Evolutionary conservation across 2,329 filamentous ascomycete species (phyloP), one percentile per base, ranked within the genome.

Genomic region (Helotiales sp.): DNA sequence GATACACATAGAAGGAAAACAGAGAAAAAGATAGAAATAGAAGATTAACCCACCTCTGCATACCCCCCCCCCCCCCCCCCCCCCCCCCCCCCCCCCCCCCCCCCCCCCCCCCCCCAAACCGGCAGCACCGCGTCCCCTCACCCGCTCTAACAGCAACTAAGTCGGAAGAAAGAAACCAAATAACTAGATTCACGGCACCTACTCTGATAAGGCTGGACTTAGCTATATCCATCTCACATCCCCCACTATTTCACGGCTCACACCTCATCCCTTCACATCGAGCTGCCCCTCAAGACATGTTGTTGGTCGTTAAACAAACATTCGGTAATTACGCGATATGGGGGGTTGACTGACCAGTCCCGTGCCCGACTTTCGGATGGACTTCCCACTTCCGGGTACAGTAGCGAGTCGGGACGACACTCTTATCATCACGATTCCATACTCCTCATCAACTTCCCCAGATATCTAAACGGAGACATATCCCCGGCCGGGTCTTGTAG

Each of bases 41-140:
- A n/a, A n/a, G n/a, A n/a, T n/a, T n/a, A n/a, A n/a, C n/a, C n/a
- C n/a, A n/a, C n/a, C n/a, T n/a, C n/a, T n/a, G n/a, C n/a, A n/a
- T n/a, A n/a, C n/a, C n/a, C n/a, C n/a, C n/a, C n/a, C n/a, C n/a
- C n/a, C 81, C 6, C 75, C 72, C 6, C 75, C 76, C 17, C 78
- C 70, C 3, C 84, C 68, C 10, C 75, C 78, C n/a, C 75, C 75
- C 67, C 87, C 77, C 47, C 79, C 78, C 66, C 81, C 59, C 66
- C 88, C 86, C 15, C 74, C 77, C 68, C 73, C 80, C 20, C 85
- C 84, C 63, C 88, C 86, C 81, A 72, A 84, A n/a, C n/a, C n/a
- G n/a, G n/a, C n/a, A n/a, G n/a, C n/a, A n/a, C n/a, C n/a, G n/a
- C n/a, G n/a, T n/a, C n/a, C n/a, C n/a, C n/a, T n/a, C n/a, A n/a